Percentiles rank a stretch among this genome's conserved stretches.
phyloP scores from a whole-genome alignment of 495 filamentous ascomycete species.

The Penicillium diatomitis region DNA sequence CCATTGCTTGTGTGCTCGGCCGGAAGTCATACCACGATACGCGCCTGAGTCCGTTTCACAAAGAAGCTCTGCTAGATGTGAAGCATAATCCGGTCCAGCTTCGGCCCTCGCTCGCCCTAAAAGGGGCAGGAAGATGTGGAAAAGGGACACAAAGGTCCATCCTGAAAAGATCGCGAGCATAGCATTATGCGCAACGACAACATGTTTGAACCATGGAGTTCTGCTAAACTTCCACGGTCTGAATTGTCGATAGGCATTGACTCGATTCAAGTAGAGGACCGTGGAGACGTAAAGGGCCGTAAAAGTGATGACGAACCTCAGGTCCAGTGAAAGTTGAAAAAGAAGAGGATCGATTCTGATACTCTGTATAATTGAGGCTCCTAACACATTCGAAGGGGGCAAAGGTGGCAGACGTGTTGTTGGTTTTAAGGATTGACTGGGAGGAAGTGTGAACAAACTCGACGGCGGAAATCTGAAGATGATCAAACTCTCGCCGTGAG shows the following conservation, averaged over 20 bases:
- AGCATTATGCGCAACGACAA: conserved; percentile 7
- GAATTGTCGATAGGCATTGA: conserved; percentile 6
- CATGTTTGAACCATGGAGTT: conserved; percentile 1
- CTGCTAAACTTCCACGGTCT: conserved; percentile 11
- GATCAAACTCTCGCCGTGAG: neutral
- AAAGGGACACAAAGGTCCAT: conserved; percentile 4
- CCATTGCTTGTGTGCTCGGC: too few species aligned
- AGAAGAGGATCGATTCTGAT: neutral
- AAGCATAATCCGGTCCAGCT: neutral
- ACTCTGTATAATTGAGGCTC: neutral
- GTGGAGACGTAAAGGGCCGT: conserved; percentile 2
- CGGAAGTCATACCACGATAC: conserved; percentile 2
- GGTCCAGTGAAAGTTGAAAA: neutral
- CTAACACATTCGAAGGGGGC: neutral
- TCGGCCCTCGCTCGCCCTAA: neutral
- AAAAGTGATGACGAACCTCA: conserved; percentile 8
- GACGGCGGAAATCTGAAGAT: neutral
- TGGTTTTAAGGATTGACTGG: conserved; percentile 1
- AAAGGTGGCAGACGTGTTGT: neutral
- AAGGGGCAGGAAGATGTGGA: neutral
- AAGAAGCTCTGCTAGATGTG: conserved; percentile 7
- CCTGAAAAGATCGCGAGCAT: conserved; percentile 7
- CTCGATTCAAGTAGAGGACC: conserved; percentile 7
- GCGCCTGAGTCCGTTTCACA: conserved; percentile 4
- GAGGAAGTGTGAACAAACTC: conserved; percentile 1